Conservation (phyloP, 139 green algal species). For the Chlamydomonas incerta region DNA sequence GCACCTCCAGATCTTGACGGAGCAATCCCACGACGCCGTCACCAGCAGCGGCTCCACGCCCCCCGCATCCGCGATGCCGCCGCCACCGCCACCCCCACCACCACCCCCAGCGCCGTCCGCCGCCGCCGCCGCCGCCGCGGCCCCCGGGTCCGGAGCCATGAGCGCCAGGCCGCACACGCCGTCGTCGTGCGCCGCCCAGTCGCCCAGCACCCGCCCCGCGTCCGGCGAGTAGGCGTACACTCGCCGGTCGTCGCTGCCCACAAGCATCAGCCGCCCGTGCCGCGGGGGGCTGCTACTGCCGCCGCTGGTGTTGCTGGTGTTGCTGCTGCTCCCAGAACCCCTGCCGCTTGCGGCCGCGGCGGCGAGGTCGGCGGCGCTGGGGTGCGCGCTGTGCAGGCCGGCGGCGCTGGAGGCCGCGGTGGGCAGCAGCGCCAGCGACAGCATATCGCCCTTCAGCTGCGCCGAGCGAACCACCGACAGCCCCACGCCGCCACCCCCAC, state of each 20-base stretch:
- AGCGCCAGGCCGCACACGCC: slow-evolving; percentile 72
- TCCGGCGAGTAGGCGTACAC: slow-evolving; percentile 66
- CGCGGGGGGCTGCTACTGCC: background rate
- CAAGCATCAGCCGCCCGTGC: slow-evolving; percentile 60
- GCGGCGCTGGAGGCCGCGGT: background rate
- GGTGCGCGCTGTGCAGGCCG: background rate
- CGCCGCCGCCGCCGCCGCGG: background rate
- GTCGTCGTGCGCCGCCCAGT: slow-evolving; percentile 75
- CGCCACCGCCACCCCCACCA: no score
- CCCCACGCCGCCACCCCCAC: no score
- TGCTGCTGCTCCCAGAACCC: no score
- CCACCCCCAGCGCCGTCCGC: background rate
- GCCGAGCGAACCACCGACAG: slow-evolving; percentile 41
- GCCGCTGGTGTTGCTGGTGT: no score
- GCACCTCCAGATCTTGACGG: slow-evolving; percentile 71
- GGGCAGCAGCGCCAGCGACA: slow-evolving; percentile 65
- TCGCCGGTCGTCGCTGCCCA: slow-evolving; percentile 65
- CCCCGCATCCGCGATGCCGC: no score
- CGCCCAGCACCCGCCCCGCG: slow-evolving; percentile 66
- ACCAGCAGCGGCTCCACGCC: slow-evolving; percentile 37
- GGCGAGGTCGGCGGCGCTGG: background rate
- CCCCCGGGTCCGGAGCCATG: background rate
- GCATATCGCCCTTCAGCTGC: slow-evolving; percentile 56
- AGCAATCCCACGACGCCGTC: slow-evolving; percentile 80
- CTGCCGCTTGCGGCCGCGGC: background rate